phyloP scores from a whole-genome alignment of 805 yeast species.

The Candida arabinofermentans region DNA sequence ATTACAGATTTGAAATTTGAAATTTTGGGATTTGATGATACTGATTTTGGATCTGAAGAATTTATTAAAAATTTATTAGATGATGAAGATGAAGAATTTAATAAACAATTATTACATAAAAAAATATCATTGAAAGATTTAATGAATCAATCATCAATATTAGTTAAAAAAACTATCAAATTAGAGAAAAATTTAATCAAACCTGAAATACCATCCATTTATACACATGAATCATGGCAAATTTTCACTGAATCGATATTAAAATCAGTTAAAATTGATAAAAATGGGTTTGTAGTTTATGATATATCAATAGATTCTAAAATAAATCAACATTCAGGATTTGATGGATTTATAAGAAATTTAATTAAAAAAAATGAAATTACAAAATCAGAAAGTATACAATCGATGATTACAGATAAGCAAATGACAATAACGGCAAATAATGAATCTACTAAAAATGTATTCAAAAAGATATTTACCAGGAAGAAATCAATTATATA shows the following conservation, averaged over 20 bases:
- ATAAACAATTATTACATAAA: constrained; percentile 18
- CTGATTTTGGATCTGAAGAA: constrained; percentile 59
- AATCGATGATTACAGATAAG: constrained; percentile 11
- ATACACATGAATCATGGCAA: constrained; percentile 18
- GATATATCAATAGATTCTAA: constrained; percentile 9
- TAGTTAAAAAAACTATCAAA: constrained; percentile 18
- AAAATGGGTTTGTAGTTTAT: constrained; percentile 13
- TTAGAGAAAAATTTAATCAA: constrained; percentile 14
- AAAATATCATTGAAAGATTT: constrained; percentile 21
- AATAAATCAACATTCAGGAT: neutral
- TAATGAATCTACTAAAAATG: constrained; percentile 11
- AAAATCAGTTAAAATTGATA: constrained; percentile 12
- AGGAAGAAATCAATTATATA: constrained; percentile 6
- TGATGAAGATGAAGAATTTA: constrained; percentile 25
- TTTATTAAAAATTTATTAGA: constrained; percentile 44
- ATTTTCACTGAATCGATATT: constrained; percentile 15
- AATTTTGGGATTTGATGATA: constrained; percentile 43
- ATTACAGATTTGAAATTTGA: constrained; percentile 31
- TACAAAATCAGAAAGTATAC: constrained; percentile 14
- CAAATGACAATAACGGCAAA: constrained; percentile 1
- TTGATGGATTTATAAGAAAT: constrained; percentile 12
- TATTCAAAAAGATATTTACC: constrained; percentile 21
- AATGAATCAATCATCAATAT: constrained; percentile 22
- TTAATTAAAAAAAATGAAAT: constrained; percentile 11
- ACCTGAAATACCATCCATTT: constrained; percentile 23